Evolutionary conservation across 345 rosid species (phyloP).

Genomic region (Psidium guajava): DNA sequence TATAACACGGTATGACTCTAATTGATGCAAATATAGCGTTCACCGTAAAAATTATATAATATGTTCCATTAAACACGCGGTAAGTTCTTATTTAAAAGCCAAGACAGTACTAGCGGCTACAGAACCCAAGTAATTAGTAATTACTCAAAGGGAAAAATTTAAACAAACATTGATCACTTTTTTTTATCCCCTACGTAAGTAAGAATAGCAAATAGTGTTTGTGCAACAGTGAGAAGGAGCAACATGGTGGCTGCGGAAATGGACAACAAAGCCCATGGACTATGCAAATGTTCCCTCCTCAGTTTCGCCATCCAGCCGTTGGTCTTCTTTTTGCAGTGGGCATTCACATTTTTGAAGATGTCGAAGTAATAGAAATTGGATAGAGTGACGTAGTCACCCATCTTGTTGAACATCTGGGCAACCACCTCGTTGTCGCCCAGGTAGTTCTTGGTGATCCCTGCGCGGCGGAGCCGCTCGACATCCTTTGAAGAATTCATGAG

Average conservation of each 20-base stretch:
- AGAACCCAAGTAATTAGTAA: background rate
- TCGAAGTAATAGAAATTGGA: background rate
- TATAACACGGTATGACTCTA: background rate
- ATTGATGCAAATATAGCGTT: background rate
- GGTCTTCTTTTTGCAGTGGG: background rate
- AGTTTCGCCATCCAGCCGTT: background rate
- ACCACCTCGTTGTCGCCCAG: background rate
- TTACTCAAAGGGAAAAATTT: background rate
- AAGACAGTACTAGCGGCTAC: background rate
- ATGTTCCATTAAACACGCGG: background rate
- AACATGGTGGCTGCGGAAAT: background rate
- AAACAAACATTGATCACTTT: background rate
- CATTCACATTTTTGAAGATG: background rate
- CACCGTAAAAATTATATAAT: background rate
- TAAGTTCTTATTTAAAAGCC: background rate
- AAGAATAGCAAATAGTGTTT: background rate
- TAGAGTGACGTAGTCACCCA: background rate
- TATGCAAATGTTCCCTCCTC: background rate
- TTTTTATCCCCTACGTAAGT: background rate
- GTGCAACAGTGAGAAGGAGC: background rate
- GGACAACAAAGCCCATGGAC: background rate
- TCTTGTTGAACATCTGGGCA: background rate
- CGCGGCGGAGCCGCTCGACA: rapidly evolving
- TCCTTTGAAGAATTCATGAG: background rate
- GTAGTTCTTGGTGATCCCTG: background rate